Base-by-base conservation (phyloP, 2,329 filamentous ascomycete species). In the Monosporascus sp. region DNA sequence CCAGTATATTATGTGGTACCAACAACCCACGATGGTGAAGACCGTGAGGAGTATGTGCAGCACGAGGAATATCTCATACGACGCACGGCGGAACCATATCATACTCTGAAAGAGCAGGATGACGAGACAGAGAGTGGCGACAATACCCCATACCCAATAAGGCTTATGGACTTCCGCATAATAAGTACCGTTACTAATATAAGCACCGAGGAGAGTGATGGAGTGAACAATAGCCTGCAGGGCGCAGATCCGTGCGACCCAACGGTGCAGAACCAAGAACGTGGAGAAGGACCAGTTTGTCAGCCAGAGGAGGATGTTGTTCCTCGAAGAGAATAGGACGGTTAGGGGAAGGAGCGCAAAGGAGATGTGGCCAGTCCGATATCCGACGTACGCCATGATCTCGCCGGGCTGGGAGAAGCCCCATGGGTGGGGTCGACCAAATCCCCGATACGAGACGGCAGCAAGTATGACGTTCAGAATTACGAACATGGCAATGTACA, bases 401-500 rank as follows among this genome's bases (percentile, higher is more conserved):
- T 68, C 63, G 8, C 57, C 49, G 50, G 5, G 45, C 43, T 35
- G 46, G 2, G 50, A 49, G 41, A 52, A 52, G 11, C 50, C 46
- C 51, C 56, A 59, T 11, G 52, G 47, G 45, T 53, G 28, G 5
- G 45, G 44, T 18, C 18, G 41, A 45, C 37, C 52, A 40, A 54
- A 53, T 22, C 41, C 50, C 17, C 22, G 49, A 37, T 57, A 57
- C 22, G 49, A 50, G 28, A 55, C 49, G 5, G 50, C 43, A 8
- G 47, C 20, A 4, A 60, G 51, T 9, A 58, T 24, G 38, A 60
- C 26, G 52, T 91, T 87, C 55, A 89, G 68, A 35, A 89, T 80
- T 69, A 90, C 89, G 73, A 91, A 89, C 63, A 89, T 78, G 11
- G 82, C 83, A 59, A 90, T 87, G 65, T 90, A 87, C 65, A 84